Conservation (phyloP, 345 rosid genomes). For the Trapa incisa region DNA sequence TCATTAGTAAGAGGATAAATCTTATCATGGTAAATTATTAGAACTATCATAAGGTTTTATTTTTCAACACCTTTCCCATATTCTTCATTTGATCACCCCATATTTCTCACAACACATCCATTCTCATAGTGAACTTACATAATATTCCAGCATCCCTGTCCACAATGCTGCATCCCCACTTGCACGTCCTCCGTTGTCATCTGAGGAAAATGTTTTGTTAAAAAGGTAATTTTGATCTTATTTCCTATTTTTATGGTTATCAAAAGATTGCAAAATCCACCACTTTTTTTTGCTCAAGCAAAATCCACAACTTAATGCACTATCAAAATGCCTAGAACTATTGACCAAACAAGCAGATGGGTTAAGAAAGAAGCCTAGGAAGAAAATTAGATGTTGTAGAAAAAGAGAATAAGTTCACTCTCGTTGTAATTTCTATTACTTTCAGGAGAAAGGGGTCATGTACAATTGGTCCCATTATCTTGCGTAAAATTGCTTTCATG, state of each 20-base stretch:
- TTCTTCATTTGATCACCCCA: no score
- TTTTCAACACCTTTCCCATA: no score
- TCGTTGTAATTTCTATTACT: not conserved
- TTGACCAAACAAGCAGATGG: no score
- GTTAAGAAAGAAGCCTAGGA: no score
- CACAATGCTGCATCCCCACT: conserved; percentile 24
- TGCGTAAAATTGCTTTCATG: conserved; percentile 16
- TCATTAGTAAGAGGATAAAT: no score
- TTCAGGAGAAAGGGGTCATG: not conserved
- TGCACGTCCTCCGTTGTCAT: conserved; percentile 17
- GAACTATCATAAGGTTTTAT: no score
- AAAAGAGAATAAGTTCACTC: no score
- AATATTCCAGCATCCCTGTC: conserved; percentile 42
- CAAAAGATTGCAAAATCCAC: not conserved
- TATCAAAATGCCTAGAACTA: no score
- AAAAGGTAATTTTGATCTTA: not conserved
- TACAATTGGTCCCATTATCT: conserved; percentile 16
- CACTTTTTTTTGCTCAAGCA: no score
- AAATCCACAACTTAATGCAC: not conserved
- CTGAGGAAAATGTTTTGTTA: conserved; percentile 24
- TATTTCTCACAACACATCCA: not conserved
- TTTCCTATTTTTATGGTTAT: not conserved
- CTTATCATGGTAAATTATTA: not conserved
- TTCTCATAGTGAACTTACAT: conserved; percentile 20
- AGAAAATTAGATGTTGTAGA: no score